These are phyloP conservation scores for Lentinus tigrinus DNA, from an alignment of 768 basidiomycete species.

Conservation along the genomic window DNA sequence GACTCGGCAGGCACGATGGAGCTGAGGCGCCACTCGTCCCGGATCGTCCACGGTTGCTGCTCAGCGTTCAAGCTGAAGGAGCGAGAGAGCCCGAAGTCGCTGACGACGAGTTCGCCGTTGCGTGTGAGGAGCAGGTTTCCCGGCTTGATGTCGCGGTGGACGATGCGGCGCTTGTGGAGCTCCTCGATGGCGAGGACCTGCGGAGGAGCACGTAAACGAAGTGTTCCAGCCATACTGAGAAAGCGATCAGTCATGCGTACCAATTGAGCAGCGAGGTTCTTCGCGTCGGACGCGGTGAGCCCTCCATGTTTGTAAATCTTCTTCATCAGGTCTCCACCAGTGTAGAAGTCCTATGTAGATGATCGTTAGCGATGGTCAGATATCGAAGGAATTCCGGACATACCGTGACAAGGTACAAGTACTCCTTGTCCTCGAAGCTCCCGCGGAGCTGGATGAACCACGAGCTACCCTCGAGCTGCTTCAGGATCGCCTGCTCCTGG, in stretches of 20 bases:
- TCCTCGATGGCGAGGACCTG: constrained; percentile 18
- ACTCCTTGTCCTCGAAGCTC: constrained; percentile 22
- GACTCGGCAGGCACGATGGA: too few species aligned
- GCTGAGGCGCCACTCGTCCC: constrained; percentile 2
- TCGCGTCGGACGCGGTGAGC: constrained; percentile 53
- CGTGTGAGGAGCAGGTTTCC: constrained; percentile 23
- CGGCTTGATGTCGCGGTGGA: constrained; percentile 31
- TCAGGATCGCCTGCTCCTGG: constrained; percentile 16
- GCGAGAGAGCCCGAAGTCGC: constrained; percentile 24
- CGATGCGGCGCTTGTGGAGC: constrained; percentile 15
- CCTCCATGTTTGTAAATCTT: neutral
- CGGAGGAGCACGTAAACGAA: too few species aligned
- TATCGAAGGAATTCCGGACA: neutral
- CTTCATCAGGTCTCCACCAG: neutral
- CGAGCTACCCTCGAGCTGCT: neutral
- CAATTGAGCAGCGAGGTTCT: constrained; percentile 64
- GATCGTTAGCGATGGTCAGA: too few species aligned
- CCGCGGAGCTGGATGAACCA: constrained; percentile 13
- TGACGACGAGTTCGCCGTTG: constrained; percentile 18
- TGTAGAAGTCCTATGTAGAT: neutral
- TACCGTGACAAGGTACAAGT: constrained; percentile 28
- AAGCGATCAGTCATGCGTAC: too few species aligned
- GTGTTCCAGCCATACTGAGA: too few species aligned
- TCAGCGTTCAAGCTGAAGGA: constrained; percentile 21
- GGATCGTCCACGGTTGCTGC: constrained; percentile 7